Evolutionary conservation across 2,329 filamentous ascomycete species (phyloP), one percentile per base, ranked within the genome.

Genomic region (Beauveria asiatica): DNA sequence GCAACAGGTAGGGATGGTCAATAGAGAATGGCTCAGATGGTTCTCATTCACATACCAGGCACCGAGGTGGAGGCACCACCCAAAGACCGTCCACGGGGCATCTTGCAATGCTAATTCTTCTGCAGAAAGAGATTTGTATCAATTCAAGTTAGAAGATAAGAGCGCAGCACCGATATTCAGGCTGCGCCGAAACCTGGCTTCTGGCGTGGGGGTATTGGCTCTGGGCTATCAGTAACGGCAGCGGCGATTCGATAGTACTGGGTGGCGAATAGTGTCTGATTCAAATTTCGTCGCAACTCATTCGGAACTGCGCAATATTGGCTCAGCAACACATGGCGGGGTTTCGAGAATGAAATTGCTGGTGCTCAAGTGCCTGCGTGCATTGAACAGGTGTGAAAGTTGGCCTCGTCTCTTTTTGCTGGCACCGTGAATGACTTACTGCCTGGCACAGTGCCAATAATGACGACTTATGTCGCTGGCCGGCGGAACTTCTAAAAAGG

Each of bases 401-500:
- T 67, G 70, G 49, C 65, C 10, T 61, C 61, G 61, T 63, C 67
- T 64, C 64, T 65, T 67, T 65, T 65, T 60, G 19, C 62, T 61
- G 62, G 51, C 44, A 62, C 59, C 62, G 62, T 66, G 62, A 62
- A 56, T 62, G 52, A 33, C 42, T 53, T 60, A 57, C 60, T 68
- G 62, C 64, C 65, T 66, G 66, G 49, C 70, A 74, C 72, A 69
- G 64, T 69, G 67, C 68, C 65, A 63, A 61, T 63, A 48, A 53
- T 37, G 54, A 44, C 33, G 49, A 57, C 33, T 44, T 48, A 16
- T 25, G 37, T 30, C 33, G 2, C 25, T 19, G 44, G 57, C 58
- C 51, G 65, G 68, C 66, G 66, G 65, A 69, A 59, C 59, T 66
- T 64, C 65, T 65, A 67, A 66, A 70, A 72, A 68, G 70, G 72